Percentiles rank a stretch among this genome's conserved stretches.
Evolutionary conservation across 2,329 filamentous ascomycete species (phyloP).

Genomic region (Pseudocercospora pini-densiflorae): DNA sequence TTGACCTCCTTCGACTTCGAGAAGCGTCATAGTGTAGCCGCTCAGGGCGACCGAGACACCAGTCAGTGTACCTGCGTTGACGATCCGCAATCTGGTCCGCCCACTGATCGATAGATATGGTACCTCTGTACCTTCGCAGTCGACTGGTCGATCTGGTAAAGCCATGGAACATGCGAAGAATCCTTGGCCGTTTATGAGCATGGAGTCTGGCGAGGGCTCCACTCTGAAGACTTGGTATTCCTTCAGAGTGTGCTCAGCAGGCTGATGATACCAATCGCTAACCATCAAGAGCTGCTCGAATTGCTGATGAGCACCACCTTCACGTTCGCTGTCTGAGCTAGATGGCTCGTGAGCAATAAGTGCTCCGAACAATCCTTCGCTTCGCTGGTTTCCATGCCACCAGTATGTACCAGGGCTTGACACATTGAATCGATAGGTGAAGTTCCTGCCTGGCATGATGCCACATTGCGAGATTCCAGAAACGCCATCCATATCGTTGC

Average conservation of each 20-base stretch:
- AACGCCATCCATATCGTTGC: slow-evolving; percentile 30
- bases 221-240: slow-evolving; percentile 47
- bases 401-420: slow-evolving; percentile 45
- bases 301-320: slow-evolving; percentile 14
- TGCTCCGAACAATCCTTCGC: slow-evolving; percentile 54
- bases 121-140: slow-evolving; percentile 43
- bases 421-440: slow-evolving; percentile 41
- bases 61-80: slow-evolving; percentile 50
- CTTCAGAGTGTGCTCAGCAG: slow-evolving; percentile 45
- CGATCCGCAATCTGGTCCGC: slow-evolving; percentile 35
- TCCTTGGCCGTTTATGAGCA: slow-evolving; percentile 54
- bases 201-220: slow-evolving; percentile 53
- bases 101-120: slow-evolving; percentile 12
- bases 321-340: neutral
- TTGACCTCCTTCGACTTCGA: slow-evolving; percentile 48
- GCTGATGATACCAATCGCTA: slow-evolving; percentile 55
- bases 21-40: slow-evolving; percentile 25
- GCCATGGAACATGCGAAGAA: slow-evolving; percentile 52
- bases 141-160: slow-evolving; percentile 47
- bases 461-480: slow-evolving; percentile 27
- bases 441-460: slow-evolving; percentile 30
- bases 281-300: slow-evolving; percentile 51
- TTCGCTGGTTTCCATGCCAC: slow-evolving; percentile 50
- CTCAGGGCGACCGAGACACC: slow-evolving; percentile 38
- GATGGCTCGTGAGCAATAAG: slow-evolving; percentile 49